These are phyloP conservation scores for Fraxinus platypoda DNA, from an alignment of 305 asterid species.

Conservation along the genomic window DNA sequence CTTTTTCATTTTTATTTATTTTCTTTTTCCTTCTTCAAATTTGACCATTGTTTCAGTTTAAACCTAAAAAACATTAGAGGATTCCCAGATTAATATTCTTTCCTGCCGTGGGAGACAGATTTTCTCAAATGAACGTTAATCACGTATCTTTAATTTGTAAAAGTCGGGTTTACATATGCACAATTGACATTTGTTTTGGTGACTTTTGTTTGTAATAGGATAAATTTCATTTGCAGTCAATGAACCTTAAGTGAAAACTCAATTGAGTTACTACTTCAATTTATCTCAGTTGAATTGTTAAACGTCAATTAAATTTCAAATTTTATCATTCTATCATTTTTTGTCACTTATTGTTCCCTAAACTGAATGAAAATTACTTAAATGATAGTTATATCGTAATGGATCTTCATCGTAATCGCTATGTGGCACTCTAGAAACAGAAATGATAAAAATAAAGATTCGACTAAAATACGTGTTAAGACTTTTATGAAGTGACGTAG, in stretches of 20 bases:
- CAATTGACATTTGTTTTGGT: not conserved
- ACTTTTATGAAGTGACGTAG: not conserved
- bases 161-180: not conserved
- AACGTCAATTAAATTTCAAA: not conserved
- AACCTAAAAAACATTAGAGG: not conserved
- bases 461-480: not conserved
- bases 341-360: not conserved
- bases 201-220: not conserved
- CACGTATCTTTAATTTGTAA: not conserved
- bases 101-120: not conserved
- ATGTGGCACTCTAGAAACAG: not conserved
- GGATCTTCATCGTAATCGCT: no score
- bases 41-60: not conserved
- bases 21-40: not conserved
- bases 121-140: not conserved
- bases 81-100: not conserved
- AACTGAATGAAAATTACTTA: not conserved
- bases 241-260: not conserved
- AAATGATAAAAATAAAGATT: no score
- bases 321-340: not conserved
- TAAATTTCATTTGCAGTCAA: not conserved
- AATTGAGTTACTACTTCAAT: not conserved
- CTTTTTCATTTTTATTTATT: not conserved
- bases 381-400: not conserved
- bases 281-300: not conserved